Evolutionary conservation across 176 grass and related monocot species (phyloP), one percentile per base, ranked within the genome.

Genomic region (Phoenix roebelenii): DNA sequence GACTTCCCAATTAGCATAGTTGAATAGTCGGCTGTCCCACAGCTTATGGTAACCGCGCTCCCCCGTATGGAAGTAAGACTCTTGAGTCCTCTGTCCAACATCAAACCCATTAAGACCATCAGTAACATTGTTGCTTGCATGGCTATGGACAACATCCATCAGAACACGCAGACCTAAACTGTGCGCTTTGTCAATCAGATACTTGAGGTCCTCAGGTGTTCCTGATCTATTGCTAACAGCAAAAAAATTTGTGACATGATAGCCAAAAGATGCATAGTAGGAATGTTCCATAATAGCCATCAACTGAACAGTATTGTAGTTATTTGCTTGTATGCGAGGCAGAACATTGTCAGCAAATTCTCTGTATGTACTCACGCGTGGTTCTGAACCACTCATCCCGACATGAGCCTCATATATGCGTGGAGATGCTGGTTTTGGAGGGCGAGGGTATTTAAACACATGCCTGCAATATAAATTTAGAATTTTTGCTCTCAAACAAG

Each of bases 21-120:
- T 88, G 71, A 97, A 97, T 26, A 97, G 64, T 56, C 93, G 75
- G n/a, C 84, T 92, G 74, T 98, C 93, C 93, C 93, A 98, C 12
- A 92, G 78, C 74, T 88, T 88, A 76, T 98, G 93, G 51, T 80
- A 89, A 17, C 87, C 87, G 52, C 76, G 88, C 60, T 98, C 84
- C 24, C 93, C 93, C 30, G 76, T 76, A 67, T 98, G 83, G 50
- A 98, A 98, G 66, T 98, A 98, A 18, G 83, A 91, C 7, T 85
- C 81, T 25, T 88, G 72, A 17, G 75, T 75, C 57, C 58, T 72
- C 70, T 97, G 93, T 23, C 93, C 87, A 63, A 92, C 70, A 83
- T 97, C 93, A 85, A 88, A 97, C 18, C 93, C 93, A 80, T 97
- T 97, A 50, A 97, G 76, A 70, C 93, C 93, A 76, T 97, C 93